Conservation (phyloP, 768 basidiomycete species). For the Cystofilobasidium ferigula region DNA sequence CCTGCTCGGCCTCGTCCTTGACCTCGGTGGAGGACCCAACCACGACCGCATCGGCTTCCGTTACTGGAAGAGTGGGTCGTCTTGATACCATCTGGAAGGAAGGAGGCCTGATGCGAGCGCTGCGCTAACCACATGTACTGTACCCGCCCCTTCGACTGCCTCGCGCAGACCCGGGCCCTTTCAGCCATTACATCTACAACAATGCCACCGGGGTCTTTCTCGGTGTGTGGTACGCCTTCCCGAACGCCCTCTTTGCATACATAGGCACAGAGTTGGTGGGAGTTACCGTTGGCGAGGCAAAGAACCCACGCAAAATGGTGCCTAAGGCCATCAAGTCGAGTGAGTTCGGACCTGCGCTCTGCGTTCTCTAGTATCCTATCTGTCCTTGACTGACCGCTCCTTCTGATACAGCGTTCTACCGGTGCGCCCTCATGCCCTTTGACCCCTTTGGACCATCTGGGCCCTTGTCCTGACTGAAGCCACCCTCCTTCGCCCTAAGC, state of each 20-base stretch:
- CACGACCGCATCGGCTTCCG: slow-evolving; percentile 15
- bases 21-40: slow-evolving; percentile 45
- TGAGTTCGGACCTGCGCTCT: too few relatives aligned
- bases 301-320: slow-evolving; percentile 61
- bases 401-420: too few relatives aligned
- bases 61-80: slow-evolving; percentile 13
- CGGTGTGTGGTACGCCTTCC: slow-evolving; percentile 50
- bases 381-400: too few relatives aligned
- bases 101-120: background rate
- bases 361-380: too few relatives aligned
- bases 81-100: background rate
- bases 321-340: slow-evolving; percentile 54
- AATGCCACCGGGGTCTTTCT: slow-evolving; percentile 67
- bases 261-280: slow-evolving; percentile 11
- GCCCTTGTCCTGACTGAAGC: too few relatives aligned
- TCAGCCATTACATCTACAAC: slow-evolving; percentile 54
- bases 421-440: too few relatives aligned
- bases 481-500: too few relatives aligned
- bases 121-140: background rate
- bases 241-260: slow-evolving; percentile 35
- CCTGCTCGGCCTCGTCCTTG: slow-evolving; percentile 48
- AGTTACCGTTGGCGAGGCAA: slow-evolving; percentile 44
- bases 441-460: too few relatives aligned
- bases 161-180: slow-evolving; percentile 60
- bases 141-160: background rate